These are phyloP conservation scores for Senna siamea DNA, from an alignment of 306 rosid genomes.

Conservation along the genomic window DNA sequence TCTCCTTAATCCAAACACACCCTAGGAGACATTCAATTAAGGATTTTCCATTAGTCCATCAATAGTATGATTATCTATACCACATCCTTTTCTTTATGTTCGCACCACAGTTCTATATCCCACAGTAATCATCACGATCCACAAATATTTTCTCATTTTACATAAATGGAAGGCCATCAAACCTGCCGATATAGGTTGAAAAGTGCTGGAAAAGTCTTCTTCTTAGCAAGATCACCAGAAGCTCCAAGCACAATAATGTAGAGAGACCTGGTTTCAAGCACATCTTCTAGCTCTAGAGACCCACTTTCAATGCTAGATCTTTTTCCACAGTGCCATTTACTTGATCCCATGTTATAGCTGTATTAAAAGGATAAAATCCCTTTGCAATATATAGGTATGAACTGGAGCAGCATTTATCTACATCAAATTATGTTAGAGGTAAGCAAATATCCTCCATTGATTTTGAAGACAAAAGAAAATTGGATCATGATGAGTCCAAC, in stretches of 20 bases:
- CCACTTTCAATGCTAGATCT: slow-evolving; percentile 50
- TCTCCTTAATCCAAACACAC: too few species aligned
- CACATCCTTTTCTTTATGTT: background rate
- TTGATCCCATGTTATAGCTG: slow-evolving; percentile 64
- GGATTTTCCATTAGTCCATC: slow-evolving; percentile 1
- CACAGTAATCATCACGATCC: slow-evolving; percentile 15
- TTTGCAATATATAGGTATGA: slow-evolving; percentile 30
- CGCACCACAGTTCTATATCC: slow-evolving; percentile 2
- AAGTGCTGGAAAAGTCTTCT: slow-evolving; percentile 90
- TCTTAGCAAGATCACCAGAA: slow-evolving; percentile 93
- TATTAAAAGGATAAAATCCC: slow-evolving; percentile 12
- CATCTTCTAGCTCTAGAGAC: slow-evolving; percentile 44
- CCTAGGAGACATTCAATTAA: background rate
- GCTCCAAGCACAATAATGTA: slow-evolving; percentile 88
- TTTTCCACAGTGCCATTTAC: slow-evolving; percentile 65
- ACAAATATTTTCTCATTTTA: background rate
- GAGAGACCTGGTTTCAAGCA: slow-evolving; percentile 62
- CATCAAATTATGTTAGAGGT: slow-evolving; percentile 23
- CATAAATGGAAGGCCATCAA: background rate
- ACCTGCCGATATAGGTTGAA: slow-evolving; percentile 79
- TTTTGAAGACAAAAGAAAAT: background rate
- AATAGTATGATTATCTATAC: slow-evolving; percentile 13
- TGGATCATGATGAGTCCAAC: background rate
- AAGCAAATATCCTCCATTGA: slow-evolving; percentile 1
- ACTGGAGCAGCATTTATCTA: slow-evolving; percentile 9